Conservation (phyloP, 2,329 filamentous ascomycete genomes). For the Botrytis fragariae region DNA sequence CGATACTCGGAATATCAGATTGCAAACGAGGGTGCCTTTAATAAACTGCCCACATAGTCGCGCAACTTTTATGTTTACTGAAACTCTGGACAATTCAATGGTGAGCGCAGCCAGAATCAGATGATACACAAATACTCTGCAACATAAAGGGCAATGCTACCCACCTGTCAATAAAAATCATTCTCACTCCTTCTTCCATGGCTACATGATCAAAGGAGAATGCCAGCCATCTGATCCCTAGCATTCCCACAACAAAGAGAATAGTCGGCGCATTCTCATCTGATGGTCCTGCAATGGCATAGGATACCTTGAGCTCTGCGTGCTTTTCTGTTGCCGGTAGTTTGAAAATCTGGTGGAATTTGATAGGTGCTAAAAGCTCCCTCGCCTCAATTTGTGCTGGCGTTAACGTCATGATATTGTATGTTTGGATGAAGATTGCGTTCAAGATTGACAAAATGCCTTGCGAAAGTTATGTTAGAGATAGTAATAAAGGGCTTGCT, state of each 20-base stretch:
- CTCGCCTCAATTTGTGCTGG: slow-evolving; percentile 26
- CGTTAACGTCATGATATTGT: background rate
- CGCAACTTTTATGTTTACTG: background rate
- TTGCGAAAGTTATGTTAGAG: background rate
- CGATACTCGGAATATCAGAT: background rate
- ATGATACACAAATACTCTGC: background rate
- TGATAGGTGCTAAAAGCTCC: slow-evolving; percentile 24
- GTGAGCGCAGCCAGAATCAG: background rate
- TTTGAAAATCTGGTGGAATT: slow-evolving; percentile 33
- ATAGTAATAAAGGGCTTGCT: background rate
- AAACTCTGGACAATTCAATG: background rate
- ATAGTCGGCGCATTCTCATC: slow-evolving; percentile 35
- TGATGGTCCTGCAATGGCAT: slow-evolving; percentile 32
- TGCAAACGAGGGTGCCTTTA: background rate
- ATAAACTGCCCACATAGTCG: background rate
- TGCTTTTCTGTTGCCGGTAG: slow-evolving; percentile 31
- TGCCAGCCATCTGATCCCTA: slow-evolving; percentile 38
- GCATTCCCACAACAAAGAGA: slow-evolving; percentile 43
- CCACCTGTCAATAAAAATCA: slow-evolving; percentile 43
- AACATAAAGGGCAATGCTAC: slow-evolving; percentile 12
- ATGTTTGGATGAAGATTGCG: background rate
- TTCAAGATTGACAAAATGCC: background rate
- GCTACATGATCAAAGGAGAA: slow-evolving; percentile 37
- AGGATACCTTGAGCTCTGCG: slow-evolving; percentile 31
- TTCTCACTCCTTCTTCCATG: slow-evolving; percentile 38